These are phyloP conservation scores for Pichia sp. DNA, from an alignment of 1,139 yeast genomes.

Conservation along the genomic window DNA sequence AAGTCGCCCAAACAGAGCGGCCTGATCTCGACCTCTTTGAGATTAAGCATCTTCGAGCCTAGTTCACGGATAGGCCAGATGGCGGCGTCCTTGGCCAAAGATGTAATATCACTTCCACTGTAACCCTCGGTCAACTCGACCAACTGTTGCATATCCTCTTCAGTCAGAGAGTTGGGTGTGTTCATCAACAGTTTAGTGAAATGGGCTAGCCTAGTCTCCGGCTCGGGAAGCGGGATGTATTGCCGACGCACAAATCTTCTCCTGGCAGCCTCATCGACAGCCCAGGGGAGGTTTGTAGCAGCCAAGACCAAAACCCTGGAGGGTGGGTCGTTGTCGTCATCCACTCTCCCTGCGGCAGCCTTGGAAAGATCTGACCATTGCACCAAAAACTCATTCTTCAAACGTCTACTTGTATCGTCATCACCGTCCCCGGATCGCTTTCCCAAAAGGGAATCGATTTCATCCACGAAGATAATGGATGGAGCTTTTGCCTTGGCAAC, in stretches of 20 bases:
- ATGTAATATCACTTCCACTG: constrained; percentile 92
- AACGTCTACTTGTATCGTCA: constrained; percentile 84
- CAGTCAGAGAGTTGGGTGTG: constrained; percentile 70
- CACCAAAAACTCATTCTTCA: constrained; percentile 88
- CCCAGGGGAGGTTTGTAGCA: constrained; percentile 97
- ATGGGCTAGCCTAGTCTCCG: constrained; percentile 73
- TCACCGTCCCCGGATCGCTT: constrained; percentile 81
- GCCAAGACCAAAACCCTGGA: constrained; percentile 86
- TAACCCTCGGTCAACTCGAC: constrained; percentile 51
- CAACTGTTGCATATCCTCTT: constrained; percentile 56
- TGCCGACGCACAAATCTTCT: constrained; percentile 90
- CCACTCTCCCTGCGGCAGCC: constrained; percentile 77
- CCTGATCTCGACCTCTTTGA: constrained; percentile 82
- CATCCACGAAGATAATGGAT: constrained; percentile 92
- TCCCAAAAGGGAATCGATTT: constrained; percentile 86
- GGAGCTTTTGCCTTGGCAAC: constrained; percentile 88
- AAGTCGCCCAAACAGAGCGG: constrained; percentile 78
- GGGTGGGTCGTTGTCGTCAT: constrained; percentile 48
- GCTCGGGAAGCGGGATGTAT: constrained; percentile 92
- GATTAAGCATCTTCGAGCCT: constrained; percentile 81
- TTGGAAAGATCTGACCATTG: constrained; percentile 94
- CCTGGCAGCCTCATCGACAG: constrained; percentile 96
- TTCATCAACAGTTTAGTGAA: constrained; percentile 62
- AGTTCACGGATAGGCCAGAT: constrained; percentile 94
- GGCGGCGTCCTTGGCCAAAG: constrained; percentile 95